Base-by-base conservation (phyloP, 2,329 filamentous ascomycete species). In the Penicillium sp. region DNA sequence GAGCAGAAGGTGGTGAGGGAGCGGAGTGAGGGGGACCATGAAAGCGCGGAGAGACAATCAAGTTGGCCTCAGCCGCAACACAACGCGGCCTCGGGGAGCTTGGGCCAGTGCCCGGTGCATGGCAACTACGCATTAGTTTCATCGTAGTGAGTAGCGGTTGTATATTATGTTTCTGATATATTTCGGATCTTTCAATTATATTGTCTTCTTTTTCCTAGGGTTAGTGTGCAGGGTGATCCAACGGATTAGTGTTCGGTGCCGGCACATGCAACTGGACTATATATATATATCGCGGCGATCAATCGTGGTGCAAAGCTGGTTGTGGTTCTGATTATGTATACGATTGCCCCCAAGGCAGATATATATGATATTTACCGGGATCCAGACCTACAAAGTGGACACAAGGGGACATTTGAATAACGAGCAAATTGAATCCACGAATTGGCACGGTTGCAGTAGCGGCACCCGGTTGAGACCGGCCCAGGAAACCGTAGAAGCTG, bases 21-120 rank as follows among this genome's bases (percentile, higher is more conserved):
- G 31, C 38, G 50, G 53, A 50, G 54, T 57, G 55, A 53, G 54
- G 54, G 55, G 51, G 46, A 54, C 46, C 50, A 61, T 59, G 28
- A 47, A 22, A 14, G 13, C 20, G 20, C 11, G 39, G 39, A 27
- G 35, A 38, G n/a, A 35, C 31, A 35, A 11, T 38, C 9, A 38
- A 22, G 9, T 41, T 41, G 39, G 24, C 39, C 22, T 41, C 14
- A 27, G 38, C 38, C 20, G 18, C 24, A 13, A 25, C 20, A 24
- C 38, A 20, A 13, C 38, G 22, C 22, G 20, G 27, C 27, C 27
- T 8, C 25, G 10, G 10, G 9, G 39, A 25, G 39, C 39, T 41
- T 9, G 39, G 39, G 39, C 39, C 39, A 27, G 20, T 16, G n/a
- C 18, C 11, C 5, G 28, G 28, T 30, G 28, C 10, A 30, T 30